Conservation (phyloP, 257 asterid species). For the Solanum pinnatisectum region DNA sequence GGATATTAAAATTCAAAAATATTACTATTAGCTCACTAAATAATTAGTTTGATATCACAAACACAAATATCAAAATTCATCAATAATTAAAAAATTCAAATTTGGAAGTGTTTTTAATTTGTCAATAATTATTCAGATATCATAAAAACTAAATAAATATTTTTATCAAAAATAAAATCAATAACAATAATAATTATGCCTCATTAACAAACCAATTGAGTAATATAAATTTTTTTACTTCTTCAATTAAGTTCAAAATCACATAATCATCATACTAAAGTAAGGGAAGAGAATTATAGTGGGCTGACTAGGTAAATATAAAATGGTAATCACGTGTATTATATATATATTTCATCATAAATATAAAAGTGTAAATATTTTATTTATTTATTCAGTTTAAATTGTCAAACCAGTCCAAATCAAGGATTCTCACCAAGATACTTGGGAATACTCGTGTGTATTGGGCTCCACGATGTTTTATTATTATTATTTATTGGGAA, state of each 20-base stretch:
- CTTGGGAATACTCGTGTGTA: neutral
- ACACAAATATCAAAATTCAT: neutral
- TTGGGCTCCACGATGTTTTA: neutral
- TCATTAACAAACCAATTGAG: neutral
- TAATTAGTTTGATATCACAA: neutral
- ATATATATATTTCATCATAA: neutral
- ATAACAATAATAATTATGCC: neutral
- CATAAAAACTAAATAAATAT: neutral
- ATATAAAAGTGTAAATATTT: neutral
- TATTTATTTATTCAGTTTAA: neutral
- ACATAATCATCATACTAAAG: neutral
- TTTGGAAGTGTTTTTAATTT: neutral
- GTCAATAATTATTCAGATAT: neutral
- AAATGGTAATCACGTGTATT: neutral
- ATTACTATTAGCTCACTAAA: neutral
- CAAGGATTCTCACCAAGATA: neutral
- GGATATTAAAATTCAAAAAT: neutral
- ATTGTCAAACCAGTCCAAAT: neutral
- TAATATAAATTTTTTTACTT: neutral
- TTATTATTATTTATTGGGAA: too few relatives aligned
- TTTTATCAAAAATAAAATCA: neutral
- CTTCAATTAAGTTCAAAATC: neutral
- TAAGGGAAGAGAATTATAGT: neutral
- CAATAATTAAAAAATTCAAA: neutral
- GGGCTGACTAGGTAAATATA: neutral